Base-by-base conservation (phyloP, 495 filamentous ascomycete genomes). In the Viridothelium virens region DNA sequence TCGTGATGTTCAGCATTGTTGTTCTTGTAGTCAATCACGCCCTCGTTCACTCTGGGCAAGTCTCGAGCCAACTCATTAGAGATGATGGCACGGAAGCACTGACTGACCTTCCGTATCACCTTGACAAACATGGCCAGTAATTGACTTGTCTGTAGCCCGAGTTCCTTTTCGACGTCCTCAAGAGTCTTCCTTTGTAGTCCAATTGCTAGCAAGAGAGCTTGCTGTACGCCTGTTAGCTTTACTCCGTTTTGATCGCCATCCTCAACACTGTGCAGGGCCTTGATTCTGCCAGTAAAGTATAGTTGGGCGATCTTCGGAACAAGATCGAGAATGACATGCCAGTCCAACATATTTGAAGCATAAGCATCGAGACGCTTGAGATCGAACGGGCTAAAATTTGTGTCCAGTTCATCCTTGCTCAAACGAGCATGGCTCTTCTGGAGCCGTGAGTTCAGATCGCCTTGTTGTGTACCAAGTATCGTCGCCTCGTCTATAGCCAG, bases 61-160 rank as follows among this genome's bases (percentile, higher is more conserved):
- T 82, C 77, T 25, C 83, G 69, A 44, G 83, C 78, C 7, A 92
- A 91, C 73, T 97, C 81, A 10, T 82, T 78, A 25, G 89, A 84
- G 61, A 82, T 87, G 37, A 92, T 85, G 0, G 88, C 89, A 44
- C 84, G 84, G 78, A 99, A 91, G 70, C 89, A 82, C 14, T 83
- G 81, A 0, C 89, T 87, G 39, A 96, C 81, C 77, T 96, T 97
- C 38, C 93, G 83, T 70, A 97, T 82, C 69, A 94, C 88, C 80
- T 97, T 97, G 72, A 97, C 89, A 79, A 97, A 96, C 86, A 97
- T 96, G 38, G 93, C 91, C 37, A 99, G 80, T 2, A 96, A 81
- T 77, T 97, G 94, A 33, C 87, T 89, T 10, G 84, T 81, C 2
- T 86, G 85, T 0, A 96, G 73, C 25, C 79, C 82, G 3, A 96